Conservation (phyloP, 73 alveolate species). For the Uronychia setigera region DNA sequence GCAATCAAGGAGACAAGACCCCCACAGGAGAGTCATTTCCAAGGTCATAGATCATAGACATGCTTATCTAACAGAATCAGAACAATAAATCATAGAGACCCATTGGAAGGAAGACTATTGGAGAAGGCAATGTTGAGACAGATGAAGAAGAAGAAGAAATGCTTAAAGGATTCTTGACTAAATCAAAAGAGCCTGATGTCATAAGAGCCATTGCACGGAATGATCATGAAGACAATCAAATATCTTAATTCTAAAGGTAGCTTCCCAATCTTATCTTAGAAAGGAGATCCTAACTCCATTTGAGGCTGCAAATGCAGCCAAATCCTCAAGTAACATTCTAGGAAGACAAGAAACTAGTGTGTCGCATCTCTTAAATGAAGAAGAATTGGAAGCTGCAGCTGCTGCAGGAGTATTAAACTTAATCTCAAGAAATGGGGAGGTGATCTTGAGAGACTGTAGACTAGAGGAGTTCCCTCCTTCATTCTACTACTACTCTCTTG, state of each 20-base stretch:
- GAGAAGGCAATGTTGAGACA: not conserved
- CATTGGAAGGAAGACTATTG: not conserved
- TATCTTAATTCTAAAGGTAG: too few species aligned
- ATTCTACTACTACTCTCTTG: not conserved
- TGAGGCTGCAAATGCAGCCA: too few species aligned
- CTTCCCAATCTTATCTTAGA: too few species aligned
- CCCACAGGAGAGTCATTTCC: not conserved
- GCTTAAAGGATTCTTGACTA: not conserved
- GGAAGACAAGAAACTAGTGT: not conserved
- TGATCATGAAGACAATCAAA: not conserved
- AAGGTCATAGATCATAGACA: not conserved
- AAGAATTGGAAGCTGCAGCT: not conserved
- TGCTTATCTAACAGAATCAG: not conserved
- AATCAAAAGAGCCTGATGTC: not conserved
- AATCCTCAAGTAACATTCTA: not conserved
- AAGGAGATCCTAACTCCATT: not conserved
- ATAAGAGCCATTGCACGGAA: not conserved
- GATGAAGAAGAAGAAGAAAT: not conserved
- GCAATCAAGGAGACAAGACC: slow-evolving; percentile 5
- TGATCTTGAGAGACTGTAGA: not conserved
- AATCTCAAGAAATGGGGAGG: not conserved
- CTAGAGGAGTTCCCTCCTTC: not conserved
- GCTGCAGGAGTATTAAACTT: not conserved
- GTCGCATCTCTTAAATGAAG: not conserved
- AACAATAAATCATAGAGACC: not conserved